Conservation (phyloP, 2,329 filamentous ascomycete genomes). For the Neofusicoccum ribis region DNA sequence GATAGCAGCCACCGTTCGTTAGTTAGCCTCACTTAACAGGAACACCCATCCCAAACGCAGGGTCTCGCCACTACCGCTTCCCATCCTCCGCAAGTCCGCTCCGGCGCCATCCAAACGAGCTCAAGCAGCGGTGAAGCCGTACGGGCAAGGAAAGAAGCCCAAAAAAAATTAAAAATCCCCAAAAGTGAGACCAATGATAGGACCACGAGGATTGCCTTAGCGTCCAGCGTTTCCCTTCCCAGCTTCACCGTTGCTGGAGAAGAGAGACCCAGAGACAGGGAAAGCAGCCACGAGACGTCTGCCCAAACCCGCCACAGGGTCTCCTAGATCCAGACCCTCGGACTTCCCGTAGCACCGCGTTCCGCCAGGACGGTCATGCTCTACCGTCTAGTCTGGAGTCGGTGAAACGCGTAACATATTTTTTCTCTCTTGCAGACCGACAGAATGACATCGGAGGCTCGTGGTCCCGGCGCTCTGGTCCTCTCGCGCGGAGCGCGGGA, state of each 20-base stretch:
- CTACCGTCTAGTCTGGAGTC: too few species aligned
- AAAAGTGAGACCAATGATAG: not conserved
- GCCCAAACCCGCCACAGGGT: too few species aligned
- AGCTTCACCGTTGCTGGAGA: too few species aligned
- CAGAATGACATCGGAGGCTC: not conserved
- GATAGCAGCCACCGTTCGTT: not conserved
- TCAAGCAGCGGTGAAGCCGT: not conserved
- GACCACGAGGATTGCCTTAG: too few species aligned
- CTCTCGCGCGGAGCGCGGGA: not conserved
- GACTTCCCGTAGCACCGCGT: too few species aligned
- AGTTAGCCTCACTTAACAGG: not conserved
- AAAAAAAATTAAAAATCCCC: not conserved
- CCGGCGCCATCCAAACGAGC: too few species aligned
- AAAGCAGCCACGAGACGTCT: too few species aligned
- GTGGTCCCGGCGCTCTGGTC: not conserved
- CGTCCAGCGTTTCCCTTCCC: too few species aligned
- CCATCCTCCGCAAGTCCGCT: not conserved
- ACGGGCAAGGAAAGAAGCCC: not conserved
- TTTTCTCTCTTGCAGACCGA: not conserved
- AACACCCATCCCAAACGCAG: not conserved
- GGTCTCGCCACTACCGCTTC: not conserved
- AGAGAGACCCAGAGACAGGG: too few species aligned
- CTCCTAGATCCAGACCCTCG: not conserved
- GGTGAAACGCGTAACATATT: too few species aligned
- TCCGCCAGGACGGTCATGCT: too few species aligned